Conservation (phyloP, 495 filamentous ascomycete species). For the Penicillium cinerascens region DNA sequence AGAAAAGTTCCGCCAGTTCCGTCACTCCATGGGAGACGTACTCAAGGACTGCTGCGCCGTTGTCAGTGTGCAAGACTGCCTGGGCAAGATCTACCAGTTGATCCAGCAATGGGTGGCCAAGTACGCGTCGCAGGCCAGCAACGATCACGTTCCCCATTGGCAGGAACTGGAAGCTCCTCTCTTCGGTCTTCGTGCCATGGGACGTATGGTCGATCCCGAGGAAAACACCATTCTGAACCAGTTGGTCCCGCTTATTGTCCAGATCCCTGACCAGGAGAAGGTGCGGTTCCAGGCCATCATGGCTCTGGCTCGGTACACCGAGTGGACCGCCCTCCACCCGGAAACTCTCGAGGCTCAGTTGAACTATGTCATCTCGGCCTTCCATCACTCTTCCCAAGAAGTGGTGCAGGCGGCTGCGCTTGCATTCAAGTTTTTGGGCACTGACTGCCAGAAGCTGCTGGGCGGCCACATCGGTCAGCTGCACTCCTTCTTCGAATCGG, state of each 20-base stretch:
- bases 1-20: conserved; percentile 94
- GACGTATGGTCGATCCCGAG: conserved; percentile 88
- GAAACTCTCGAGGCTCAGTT: conserved; percentile 89
- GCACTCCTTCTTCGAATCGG: conserved; percentile 85
- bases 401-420: conserved; percentile 88
- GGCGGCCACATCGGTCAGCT: conserved; percentile 75
- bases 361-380: conserved; percentile 88
- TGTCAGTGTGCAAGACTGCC: conserved; percentile 84
- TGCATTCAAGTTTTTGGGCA: conserved; percentile 94
- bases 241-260: conserved; percentile 86
- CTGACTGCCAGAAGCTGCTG: conserved; percentile 84
- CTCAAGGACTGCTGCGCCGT: conserved; percentile 97
- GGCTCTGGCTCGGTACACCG: conserved; percentile 92
- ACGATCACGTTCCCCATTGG: conserved; percentile 86
- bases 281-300: conserved; percentile 95
- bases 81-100: conserved; percentile 76
- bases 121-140: conserved; percentile 70
- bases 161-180: conserved; percentile 92
- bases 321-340: conserved; percentile 93
- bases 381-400: conserved; percentile 79
- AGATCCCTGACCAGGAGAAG: conserved; percentile 95
- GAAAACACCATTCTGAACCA: conserved; percentile 82
- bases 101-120: conserved; percentile 85
- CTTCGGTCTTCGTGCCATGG: conserved; percentile 95
- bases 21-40: conserved; percentile 96